phyloP scores from a whole-genome alignment of 208 protist species.

The Crithidia sp. region DNA sequence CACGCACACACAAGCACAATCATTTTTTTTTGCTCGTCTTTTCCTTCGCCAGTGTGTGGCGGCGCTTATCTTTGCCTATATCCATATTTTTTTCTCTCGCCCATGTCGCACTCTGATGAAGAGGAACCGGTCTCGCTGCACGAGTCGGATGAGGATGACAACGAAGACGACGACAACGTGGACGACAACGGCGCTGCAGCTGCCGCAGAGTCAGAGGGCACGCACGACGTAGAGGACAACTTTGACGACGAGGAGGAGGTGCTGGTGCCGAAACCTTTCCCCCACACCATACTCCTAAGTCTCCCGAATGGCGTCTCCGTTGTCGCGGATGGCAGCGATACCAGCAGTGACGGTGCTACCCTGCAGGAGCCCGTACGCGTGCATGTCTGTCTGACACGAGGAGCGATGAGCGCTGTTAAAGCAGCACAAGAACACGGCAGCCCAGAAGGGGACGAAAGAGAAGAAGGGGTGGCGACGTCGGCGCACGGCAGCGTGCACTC shows the following conservation, averaged over 20 bases:
- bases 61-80: no score
- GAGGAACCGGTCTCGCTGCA: no score
- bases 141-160: background rate
- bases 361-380: background rate
- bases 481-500: background rate
- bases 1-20: no score
- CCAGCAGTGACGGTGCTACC: conserved; percentile 4
- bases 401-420: conserved; percentile 9
- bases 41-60: no score
- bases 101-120: no score
- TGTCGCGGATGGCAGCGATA: no score
- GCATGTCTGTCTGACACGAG: conserved; percentile 32
- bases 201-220: background rate
- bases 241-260: conserved; percentile 43
- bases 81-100: no score
- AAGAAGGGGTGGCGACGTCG: background rate
- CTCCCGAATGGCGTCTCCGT: background rate
- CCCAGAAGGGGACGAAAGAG: conserved; percentile 16
- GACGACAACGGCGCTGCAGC: conserved; percentile 3
- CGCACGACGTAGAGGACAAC: conserved; percentile 23
- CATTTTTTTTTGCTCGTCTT: no score
- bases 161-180: conserved; percentile 11
- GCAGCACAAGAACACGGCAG: background rate
- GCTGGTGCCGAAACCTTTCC: conserved; percentile 26
- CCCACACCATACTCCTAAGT: conserved; percentile 12